A percentile compares a stretch with the other conserved stretches of the same genome.
These are phyloP conservation scores for Oidiodendron maius DNA, from an alignment of 495 filamentous ascomycete genomes.

Conservation along the genomic window DNA sequence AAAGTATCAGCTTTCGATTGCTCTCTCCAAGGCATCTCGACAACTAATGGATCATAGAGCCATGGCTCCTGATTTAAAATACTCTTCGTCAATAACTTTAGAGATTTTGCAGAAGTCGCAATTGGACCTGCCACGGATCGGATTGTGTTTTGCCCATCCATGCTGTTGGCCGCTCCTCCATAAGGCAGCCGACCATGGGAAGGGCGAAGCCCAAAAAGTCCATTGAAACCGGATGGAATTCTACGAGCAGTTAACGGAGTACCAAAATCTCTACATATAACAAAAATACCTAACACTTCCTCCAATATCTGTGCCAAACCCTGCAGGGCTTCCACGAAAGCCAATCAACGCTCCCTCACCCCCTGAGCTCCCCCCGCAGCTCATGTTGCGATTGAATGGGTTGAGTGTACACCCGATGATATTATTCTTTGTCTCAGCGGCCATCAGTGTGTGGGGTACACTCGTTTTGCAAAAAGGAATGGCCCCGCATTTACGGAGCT, in stretches of 20 bases:
- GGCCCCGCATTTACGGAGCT: conserved; percentile 49
- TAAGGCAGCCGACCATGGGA: conserved; percentile 48
- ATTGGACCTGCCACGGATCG: conserved; percentile 39
- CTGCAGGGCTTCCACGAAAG: conserved; percentile 48
- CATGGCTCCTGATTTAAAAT: conserved; percentile 54
- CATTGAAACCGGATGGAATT: conserved; percentile 51
- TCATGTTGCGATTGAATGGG: conserved; percentile 45
- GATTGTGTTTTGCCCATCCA: conserved; percentile 27
- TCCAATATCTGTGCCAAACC: conserved; percentile 56
- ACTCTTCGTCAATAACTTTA: conserved; percentile 48
- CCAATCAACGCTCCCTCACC: conserved; percentile 54
- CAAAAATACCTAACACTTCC: conserved; percentile 55
- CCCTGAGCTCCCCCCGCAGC: conserved; percentile 54
- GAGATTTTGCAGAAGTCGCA: conserved; percentile 37
- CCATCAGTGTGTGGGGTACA: conserved; percentile 24
- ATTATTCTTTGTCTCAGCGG: conserved; percentile 25
- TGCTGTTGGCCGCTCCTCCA: conserved; percentile 30
- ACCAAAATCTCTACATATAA: too few relatives aligned
- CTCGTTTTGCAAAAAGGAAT: conserved; percentile 53
- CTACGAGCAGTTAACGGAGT: too few relatives aligned
- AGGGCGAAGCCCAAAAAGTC: conserved; percentile 53
- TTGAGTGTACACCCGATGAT: conserved; percentile 39
- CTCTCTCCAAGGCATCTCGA: conserved; percentile 59
- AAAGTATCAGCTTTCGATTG: conserved; percentile 37
- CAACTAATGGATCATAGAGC: conserved; percentile 56